Base-by-base conservation (phyloP, 495 filamentous ascomycete species). In the Penicillium pulvis region DNA sequence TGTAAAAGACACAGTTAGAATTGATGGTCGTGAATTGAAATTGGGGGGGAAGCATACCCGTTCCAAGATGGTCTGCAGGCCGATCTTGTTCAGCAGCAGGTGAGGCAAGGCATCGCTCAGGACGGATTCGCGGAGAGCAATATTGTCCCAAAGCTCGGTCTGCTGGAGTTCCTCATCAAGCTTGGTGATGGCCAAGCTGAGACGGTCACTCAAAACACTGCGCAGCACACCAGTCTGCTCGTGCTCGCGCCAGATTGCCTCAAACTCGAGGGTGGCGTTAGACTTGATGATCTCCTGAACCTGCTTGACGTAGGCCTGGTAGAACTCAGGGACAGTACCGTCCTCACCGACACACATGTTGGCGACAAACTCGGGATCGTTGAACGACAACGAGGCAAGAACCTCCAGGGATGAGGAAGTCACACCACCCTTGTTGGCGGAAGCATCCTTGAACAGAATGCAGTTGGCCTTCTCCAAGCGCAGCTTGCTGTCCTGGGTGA, bases 361-460 rank as follows among this genome's bases (percentile, higher is more conserved):
- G 73, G 91, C 82, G 41, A 86, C 84, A 72, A 98, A 98, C 55
- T 86, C 87, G 51, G 83, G 73, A 60, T 98, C 93, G 71, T 98
- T 88, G 70, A 98, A 97, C 45, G 90, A 93, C 53, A 98, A 83
- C 0, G 92, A 92, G 10, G 94, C 94, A 17, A 98, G 83, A 5
- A 98, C 94, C 66, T 98, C 94, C 46, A 98, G 85, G 6, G 94
- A 98, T 0, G 94, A 98, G n/a, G 91, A 96, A 6, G 94, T 98
- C 48, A 98, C 94, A 71, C 94, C 94, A 66, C 94, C 94, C 81
- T 98, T 98, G 82, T 98, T 98, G 44, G 95, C 92, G 44, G 91
- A 96, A 12, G 94, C 94, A 75, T 98, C 94, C 80, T 98, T 98
- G 84, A 90, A 98, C 44, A 98, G 73, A 63, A 98, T 87, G 68